Conservation (phyloP, 345 rosid species). For the Cardamine occulta region DNA sequence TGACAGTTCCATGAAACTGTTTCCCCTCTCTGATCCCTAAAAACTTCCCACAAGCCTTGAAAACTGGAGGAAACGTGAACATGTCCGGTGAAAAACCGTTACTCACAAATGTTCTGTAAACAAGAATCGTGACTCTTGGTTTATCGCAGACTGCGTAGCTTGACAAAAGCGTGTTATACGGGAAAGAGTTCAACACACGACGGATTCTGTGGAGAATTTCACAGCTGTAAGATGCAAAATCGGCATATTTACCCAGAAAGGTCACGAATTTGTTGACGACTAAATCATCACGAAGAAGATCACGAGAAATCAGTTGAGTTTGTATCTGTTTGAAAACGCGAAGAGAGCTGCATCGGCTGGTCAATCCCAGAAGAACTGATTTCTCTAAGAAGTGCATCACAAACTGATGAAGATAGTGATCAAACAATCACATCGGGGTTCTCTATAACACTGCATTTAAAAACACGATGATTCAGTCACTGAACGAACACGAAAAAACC, state of each 20-base stretch:
- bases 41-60: slow-evolving; percentile 56
- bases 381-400: slow-evolving; percentile 33
- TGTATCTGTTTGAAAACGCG: slow-evolving; percentile 49
- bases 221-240: slow-evolving; percentile 33
- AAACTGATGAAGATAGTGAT: not conserved
- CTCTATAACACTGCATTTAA: not conserved
- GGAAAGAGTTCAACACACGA: slow-evolving; percentile 35
- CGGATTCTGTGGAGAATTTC: slow-evolving; percentile 36
- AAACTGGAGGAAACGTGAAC: slow-evolving; percentile 52
- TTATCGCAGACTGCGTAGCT: slow-evolving; percentile 39
- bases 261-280: slow-evolving; percentile 36
- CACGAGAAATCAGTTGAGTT: slow-evolving; percentile 14
- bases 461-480: not conserved
- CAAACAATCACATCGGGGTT: not conserved
- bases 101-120: slow-evolving; percentile 35
- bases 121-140: slow-evolving; percentile 39
- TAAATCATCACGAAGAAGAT: slow-evolving; percentile 34
- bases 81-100: slow-evolving; percentile 48
- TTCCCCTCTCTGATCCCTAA: slow-evolving; percentile 41
- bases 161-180: slow-evolving; percentile 42
- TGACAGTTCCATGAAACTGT: slow-evolving; percentile 44
- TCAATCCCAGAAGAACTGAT: slow-evolving; percentile 34
- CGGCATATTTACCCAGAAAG: slow-evolving; percentile 36
- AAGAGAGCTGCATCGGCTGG: slow-evolving; percentile 41
- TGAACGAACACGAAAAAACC: slow-evolving; percentile 1